Evolutionary conservation across 2,329 filamentous ascomycete species (phyloP).

Genomic region (Cytospora piceicola): DNA sequence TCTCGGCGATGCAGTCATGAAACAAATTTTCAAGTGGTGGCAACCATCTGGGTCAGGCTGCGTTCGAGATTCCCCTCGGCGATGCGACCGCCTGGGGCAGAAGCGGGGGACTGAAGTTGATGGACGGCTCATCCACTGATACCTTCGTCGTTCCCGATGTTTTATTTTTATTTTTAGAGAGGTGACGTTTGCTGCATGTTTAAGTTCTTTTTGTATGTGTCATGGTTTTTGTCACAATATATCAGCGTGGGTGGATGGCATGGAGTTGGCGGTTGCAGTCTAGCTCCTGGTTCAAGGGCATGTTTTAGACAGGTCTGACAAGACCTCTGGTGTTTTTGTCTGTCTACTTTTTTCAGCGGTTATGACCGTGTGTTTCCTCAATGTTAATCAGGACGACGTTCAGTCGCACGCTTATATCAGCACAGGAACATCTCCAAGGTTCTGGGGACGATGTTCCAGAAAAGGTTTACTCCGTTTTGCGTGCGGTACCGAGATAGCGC

Average conservation of each 20-base stretch:
- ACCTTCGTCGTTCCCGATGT: background rate
- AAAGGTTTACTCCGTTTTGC: background rate
- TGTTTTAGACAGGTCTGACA: background rate
- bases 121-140: slow-evolving; percentile 15
- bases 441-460: background rate
- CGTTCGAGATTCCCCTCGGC: background rate
- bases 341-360: background rate
- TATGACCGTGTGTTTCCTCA: background rate
- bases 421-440: slow-evolving; percentile 13
- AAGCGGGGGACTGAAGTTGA: background rate
- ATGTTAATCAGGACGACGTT: slow-evolving; percentile 15
- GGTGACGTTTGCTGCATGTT: background rate
- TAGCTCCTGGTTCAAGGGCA: background rate
- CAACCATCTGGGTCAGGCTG: slow-evolving; percentile 3
- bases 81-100: background rate
- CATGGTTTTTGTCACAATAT: background rate
- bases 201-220: background rate
- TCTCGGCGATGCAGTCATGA: slow-evolving; percentile 11
- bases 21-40: slow-evolving; percentile 14
- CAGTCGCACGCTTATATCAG: slow-evolving; percentile 4
- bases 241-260: slow-evolving; percentile 13
- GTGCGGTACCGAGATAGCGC: background rate
- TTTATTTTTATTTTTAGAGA: no score
- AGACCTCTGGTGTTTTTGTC: background rate
- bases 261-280: slow-evolving; percentile 5